Conservation (phyloP, 176 grass and related monocot species). For the Phyllostachys edulis region DNA sequence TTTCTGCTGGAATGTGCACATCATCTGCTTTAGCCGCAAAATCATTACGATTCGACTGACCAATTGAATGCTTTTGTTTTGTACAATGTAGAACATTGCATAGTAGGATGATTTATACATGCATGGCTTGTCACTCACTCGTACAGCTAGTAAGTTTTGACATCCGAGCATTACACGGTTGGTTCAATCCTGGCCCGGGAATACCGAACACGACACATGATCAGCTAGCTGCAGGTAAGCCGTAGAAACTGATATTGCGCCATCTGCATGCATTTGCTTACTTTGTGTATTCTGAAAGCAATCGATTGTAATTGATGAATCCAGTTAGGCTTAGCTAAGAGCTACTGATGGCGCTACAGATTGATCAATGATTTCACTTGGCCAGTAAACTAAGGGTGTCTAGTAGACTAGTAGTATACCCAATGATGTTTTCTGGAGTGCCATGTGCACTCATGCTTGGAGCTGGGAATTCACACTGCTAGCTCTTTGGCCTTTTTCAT, state of each 20-base stretch:
- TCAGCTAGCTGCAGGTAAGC: neutral
- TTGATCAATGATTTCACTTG: neutral
- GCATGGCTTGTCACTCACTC: neutral
- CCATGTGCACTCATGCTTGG: neutral
- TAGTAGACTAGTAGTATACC: neutral
- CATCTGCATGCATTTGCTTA: neutral
- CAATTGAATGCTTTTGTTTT: neutral
- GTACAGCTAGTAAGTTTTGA: neutral
- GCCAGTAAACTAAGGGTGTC: neutral
- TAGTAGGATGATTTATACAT: neutral
- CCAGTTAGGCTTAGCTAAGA: neutral
- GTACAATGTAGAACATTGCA: neutral
- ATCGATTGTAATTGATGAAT: neutral
- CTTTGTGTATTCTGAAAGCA: neutral
- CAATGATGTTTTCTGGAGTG: neutral
- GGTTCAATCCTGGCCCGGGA: neutral
- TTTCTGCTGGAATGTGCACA: slow-evolving; percentile 4
- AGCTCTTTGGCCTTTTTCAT: neutral
- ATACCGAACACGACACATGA: neutral
- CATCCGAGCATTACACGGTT: neutral
- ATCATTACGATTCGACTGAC: neutral
- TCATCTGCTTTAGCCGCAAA: neutral
- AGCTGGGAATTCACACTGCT: neutral
- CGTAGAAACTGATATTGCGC: neutral
- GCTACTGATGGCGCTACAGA: neutral